Evolutionary conservation across 805 yeast genomes (phyloP).

Genomic region (Metschnikowia kunwiensis): DNA sequence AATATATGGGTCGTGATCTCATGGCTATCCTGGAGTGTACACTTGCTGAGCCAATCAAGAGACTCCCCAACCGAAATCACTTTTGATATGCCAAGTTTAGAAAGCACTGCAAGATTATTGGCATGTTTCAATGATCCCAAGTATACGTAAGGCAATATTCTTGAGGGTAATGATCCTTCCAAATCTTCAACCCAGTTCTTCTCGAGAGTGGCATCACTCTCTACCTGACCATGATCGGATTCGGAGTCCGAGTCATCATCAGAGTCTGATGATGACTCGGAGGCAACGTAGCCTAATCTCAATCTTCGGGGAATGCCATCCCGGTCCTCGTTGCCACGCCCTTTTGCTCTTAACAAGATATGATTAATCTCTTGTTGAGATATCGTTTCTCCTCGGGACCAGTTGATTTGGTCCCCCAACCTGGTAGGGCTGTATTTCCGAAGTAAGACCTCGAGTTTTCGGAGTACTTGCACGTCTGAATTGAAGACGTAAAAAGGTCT

Average conservation of each 20-base stretch:
- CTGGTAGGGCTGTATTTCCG: slow-evolving; percentile 55
- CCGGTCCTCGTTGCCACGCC: slow-evolving; percentile 1
- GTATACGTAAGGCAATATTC: slow-evolving; percentile 78
- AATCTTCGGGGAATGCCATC: slow-evolving; percentile 11
- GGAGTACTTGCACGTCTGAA: slow-evolving; percentile 65
- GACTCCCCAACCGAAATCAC: slow-evolving; percentile 86
- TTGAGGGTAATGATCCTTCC: slow-evolving; percentile 77
- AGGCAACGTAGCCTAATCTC: slow-evolving; percentile 29
- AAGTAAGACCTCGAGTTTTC: slow-evolving; percentile 61
- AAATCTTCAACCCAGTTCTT: slow-evolving; percentile 39
- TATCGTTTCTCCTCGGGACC: slow-evolving; percentile 33
- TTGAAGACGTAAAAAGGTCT: slow-evolving; percentile 84
- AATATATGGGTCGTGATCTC: slow-evolving; percentile 23
- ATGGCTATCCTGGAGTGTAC: slow-evolving; percentile 26
- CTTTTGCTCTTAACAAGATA: slow-evolving; percentile 25
- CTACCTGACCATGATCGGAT: neutral
- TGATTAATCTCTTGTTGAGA: slow-evolving; percentile 33
- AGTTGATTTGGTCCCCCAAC: slow-evolving; percentile 17
- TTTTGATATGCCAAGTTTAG: slow-evolving; percentile 63
- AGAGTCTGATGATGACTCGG: slow-evolving; percentile 22
- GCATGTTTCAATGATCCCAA: slow-evolving; percentile 86
- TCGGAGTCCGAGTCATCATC: slow-evolving; percentile 19
- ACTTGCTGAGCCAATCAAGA: slow-evolving; percentile 56
- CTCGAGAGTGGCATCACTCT: slow-evolving; percentile 1
- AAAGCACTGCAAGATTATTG: slow-evolving; percentile 58